Base-by-base conservation (phyloP, 2,329 filamentous ascomycete species). In the Xylariaceae sp. region DNA sequence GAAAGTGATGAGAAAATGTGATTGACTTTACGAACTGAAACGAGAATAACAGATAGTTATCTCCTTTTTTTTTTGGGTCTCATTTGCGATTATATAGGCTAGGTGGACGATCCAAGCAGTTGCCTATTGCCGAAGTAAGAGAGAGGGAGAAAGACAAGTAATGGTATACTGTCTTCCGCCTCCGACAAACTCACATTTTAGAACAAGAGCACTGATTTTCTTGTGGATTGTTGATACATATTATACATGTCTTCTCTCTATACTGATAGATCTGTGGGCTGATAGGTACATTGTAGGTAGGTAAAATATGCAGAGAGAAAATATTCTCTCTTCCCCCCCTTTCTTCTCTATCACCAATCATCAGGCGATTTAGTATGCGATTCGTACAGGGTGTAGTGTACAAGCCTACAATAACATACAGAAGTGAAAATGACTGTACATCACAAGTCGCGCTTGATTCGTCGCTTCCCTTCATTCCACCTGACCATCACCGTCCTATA, bases 211-310 rank as follows among this genome's bases (percentile, higher is more conserved):
- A n/a, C n/a, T 26, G 19, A 9, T 6, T 23, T 39, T 17, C n/a
- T 2, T 19, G 41, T 44, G 24, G 36, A 33, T 52, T 36, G 17
- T 52, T 59, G 28, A 16, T 63, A 61, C 57, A 58, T 58, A 56
- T 53, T 56, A 48, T 63, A 63, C 58, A 61, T 58, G 29, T 56
- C 43, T 51, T 56, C 46, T 60, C 28, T 50, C 53, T 51, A 47
- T 43, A 19, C 21, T 48, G 19, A 16, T 28, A 21, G 17, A 16
- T 31, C 11, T 41, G n/a, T 51, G 45, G 24, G 51, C 33, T 48
- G 43, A 44, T 63, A 63, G 46, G 56, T 59, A 63, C 61, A 60
- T 26, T 43, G 45, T 49, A 29, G 36, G 43, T 34, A 33, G 33
- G 33, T 36, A 36, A 16, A 43, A 54, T 54, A 51, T 57, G 41